These are phyloP conservation scores for Trametes villosa DNA, from an alignment of 768 basidiomycete genomes.

Conservation along the genomic window DNA sequence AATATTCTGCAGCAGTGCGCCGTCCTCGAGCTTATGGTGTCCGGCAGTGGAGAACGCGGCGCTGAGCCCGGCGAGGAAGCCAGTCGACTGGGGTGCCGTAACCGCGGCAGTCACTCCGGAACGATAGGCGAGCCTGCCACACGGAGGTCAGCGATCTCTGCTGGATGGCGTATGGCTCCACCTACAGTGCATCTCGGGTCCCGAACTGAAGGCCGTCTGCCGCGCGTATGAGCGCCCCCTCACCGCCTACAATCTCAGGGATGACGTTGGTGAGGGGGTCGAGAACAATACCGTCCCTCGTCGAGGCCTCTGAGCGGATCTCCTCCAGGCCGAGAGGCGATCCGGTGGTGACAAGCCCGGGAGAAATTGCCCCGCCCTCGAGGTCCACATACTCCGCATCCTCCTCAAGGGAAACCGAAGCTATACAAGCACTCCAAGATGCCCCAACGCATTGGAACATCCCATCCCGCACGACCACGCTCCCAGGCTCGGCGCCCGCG, in stretches of 20 bases:
- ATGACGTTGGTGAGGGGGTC: conserved; percentile 47
- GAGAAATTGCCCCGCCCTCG: conserved; percentile 66
- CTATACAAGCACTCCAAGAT: conserved; percentile 27
- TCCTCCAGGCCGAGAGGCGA: conserved; percentile 70
- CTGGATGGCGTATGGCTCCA: not conserved
- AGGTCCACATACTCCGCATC: conserved; percentile 52
- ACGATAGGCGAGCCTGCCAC: conserved; percentile 69
- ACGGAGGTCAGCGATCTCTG: not conserved
- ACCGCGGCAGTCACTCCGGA: conserved; percentile 75
- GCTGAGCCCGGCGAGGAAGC: conserved; percentile 67
- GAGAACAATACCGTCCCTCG: conserved; percentile 52
- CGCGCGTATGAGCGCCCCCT: conserved; percentile 54
- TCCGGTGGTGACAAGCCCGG: conserved; percentile 69
- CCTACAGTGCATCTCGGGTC: conserved; percentile 60
- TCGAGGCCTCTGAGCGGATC: conserved; percentile 65
- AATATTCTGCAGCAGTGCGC: conserved; percentile 64
- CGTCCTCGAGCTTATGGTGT: conserved; percentile 56
- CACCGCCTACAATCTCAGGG: conserved; percentile 41
- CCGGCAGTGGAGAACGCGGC: conserved; percentile 65
- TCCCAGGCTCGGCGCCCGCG: conserved; percentile 27
- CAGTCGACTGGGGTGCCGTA: conserved; percentile 55
- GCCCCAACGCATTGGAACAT: conserved; percentile 55
- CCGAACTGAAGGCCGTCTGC: conserved; percentile 76
- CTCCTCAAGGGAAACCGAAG: conserved; percentile 10
- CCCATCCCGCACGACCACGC: conserved; percentile 61